These are phyloP conservation scores for Xerocomus minutiporus DNA, from an alignment of 1,284 basidiomycete genomes.

Conservation along the genomic window DNA sequence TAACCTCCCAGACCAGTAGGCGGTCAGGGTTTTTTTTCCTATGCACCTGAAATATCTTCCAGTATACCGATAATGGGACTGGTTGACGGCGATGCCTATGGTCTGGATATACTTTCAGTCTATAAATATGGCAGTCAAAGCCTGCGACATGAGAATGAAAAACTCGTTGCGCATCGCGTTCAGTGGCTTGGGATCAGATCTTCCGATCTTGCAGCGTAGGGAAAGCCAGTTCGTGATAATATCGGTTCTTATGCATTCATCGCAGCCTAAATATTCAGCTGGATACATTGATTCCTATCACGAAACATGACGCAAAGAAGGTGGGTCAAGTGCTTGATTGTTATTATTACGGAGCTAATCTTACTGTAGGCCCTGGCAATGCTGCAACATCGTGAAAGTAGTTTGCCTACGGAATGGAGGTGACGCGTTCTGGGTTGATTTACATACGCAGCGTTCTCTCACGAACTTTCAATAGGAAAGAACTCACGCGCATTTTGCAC, in stretches of 20 bases:
- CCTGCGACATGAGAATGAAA: conserved; percentile 60
- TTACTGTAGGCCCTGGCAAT: conserved; percentile 59
- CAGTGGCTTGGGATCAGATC: conserved; percentile 77
- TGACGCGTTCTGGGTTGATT: conserved; percentile 33
- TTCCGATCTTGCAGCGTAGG: conserved; percentile 60
- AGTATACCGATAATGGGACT: conserved; percentile 73
- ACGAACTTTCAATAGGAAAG: conserved; percentile 47
- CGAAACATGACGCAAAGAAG: conserved; percentile 70
- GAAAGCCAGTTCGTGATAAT: background rate
- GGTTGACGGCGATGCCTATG: conserved; percentile 89
- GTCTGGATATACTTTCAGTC: conserved; percentile 82
- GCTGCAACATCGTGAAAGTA: conserved; percentile 43
- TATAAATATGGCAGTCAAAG: conserved; percentile 70
- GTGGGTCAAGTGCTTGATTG: conserved; percentile 32
- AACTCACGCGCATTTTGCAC: conserved; percentile 76
- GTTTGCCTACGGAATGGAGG: conserved; percentile 69
- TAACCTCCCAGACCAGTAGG: conserved; percentile 51
- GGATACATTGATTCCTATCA: conserved; percentile 66
- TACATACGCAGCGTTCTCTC: background rate
- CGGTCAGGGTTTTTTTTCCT: conserved; percentile 10
- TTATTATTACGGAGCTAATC: conserved; percentile 1
- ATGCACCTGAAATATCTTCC: background rate
- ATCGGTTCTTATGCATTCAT: background rate
- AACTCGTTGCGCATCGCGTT: conserved; percentile 60
- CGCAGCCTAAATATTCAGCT: conserved; percentile 57